Conservation (phyloP, 2,329 filamentous ascomycete genomes). For the Penicillium sp. region DNA sequence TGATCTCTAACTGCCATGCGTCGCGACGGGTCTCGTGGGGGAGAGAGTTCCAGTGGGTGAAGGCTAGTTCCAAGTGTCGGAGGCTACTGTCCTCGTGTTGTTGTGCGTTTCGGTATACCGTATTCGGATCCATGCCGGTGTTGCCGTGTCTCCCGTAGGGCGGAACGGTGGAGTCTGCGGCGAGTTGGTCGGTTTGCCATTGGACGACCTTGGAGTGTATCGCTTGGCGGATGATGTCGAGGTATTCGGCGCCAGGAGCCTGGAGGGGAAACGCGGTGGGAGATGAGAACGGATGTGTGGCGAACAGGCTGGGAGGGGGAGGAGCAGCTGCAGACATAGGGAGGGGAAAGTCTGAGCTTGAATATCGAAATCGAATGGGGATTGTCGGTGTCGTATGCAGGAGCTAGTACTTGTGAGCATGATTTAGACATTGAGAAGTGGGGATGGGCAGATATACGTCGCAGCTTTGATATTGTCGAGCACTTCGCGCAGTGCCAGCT, state of each 20-base stretch:
- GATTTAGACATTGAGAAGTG: not conserved
- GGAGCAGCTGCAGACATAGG: constrained; percentile 75
- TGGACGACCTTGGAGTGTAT: constrained; percentile 65
- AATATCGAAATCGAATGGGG: constrained; percentile 75
- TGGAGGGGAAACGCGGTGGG: constrained; percentile 76
- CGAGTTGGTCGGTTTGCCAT: constrained; percentile 54
- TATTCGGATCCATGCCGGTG: constrained; percentile 33
- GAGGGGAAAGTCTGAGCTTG: constrained; percentile 80
- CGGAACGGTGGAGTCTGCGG: constrained; percentile 28
- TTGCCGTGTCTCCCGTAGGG: constrained; percentile 37
- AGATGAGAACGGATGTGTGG: constrained; percentile 72
- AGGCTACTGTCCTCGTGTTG: constrained; percentile 65
- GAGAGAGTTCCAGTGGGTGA: constrained; percentile 69
- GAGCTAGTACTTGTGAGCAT: constrained; percentile 34
- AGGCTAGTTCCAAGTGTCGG: constrained; percentile 73
- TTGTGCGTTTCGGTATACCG: constrained; percentile 49
- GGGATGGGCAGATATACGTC: constrained; percentile 55
- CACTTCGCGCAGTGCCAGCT: constrained; percentile 79
- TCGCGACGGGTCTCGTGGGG: constrained; percentile 51
- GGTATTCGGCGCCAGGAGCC: constrained; percentile 69
- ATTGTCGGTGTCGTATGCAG: constrained; percentile 40
- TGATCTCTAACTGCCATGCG: constrained; percentile 47
- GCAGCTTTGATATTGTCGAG: constrained; percentile 77
- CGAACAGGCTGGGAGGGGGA: constrained; percentile 79
- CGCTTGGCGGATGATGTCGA: constrained; percentile 64